A percentile compares a stretch with the other conserved stretches of the same genome.
phyloP scores from a whole-genome alignment of 2,329 filamentous ascomycete species.

The Fusarium haematococcum region DNA sequence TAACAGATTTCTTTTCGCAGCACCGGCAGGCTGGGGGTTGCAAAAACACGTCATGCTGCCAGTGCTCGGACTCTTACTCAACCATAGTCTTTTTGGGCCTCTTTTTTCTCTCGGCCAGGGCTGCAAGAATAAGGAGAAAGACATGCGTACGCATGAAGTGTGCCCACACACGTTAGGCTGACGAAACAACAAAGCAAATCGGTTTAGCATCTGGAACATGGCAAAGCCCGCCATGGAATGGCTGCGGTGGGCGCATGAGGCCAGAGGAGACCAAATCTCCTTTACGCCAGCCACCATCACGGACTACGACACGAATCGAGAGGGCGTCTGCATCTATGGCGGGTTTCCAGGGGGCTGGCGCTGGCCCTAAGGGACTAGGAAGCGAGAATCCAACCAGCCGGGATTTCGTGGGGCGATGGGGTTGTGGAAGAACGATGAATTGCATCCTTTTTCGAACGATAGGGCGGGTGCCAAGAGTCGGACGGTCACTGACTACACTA shows the following conservation, averaged over 20 bases:
- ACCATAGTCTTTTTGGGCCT: neutral
- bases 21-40: neutral
- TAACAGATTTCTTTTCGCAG: neutral
- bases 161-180: neutral
- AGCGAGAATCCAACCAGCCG: conserved; percentile 4
- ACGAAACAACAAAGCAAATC: conserved; percentile 26
- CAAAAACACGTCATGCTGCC: neutral
- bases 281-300: conserved; percentile 44
- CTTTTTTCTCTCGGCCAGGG: neutral
- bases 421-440: conserved; percentile 3
- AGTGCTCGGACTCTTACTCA: neutral
- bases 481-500: neutral
- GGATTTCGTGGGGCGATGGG: conserved; percentile 13
- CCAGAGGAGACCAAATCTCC: conserved; percentile 37
- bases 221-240: conserved; percentile 17
- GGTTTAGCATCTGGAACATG: conserved; percentile 10
- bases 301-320: conserved; percentile 39
- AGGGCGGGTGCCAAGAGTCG: neutral
- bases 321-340: conserved; percentile 32
- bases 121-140: conserved; percentile 36
- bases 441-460: conserved; percentile 4
- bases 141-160: neutral
- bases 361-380: conserved; percentile 12
- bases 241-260: conserved; percentile 21
- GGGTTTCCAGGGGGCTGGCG: conserved; percentile 28